These are phyloP conservation scores for Pseudocercospora macadamiae DNA, from an alignment of 2,329 filamentous ascomycete genomes.

Conservation along the genomic window DNA sequence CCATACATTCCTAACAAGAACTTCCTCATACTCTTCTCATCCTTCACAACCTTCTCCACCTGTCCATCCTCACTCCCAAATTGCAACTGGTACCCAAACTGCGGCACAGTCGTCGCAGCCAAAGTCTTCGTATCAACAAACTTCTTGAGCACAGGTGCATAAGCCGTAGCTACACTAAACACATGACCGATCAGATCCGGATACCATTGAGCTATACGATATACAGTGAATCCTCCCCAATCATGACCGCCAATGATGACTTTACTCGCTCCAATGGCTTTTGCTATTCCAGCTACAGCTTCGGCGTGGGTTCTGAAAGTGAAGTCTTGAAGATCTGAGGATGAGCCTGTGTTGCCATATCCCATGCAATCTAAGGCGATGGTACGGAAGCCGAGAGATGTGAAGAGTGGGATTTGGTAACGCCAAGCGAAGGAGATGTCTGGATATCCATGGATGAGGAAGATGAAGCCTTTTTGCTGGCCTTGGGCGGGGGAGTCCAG, in stretches of 20 bases:
- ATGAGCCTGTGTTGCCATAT: conserved; percentile 68
- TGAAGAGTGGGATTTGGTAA: conserved; percentile 78
- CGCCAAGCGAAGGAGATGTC: conserved; percentile 86
- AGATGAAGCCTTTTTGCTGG: conserved; percentile 54
- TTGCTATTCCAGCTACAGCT: conserved; percentile 74
- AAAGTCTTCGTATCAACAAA: conserved; percentile 64
- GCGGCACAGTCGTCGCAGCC: conserved; percentile 61
- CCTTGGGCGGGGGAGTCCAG: conserved; percentile 19
- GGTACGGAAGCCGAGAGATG: conserved; percentile 73
- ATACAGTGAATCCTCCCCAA: conserved; percentile 81
- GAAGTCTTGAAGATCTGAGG: conserved; percentile 59
- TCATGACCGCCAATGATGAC: conserved; percentile 91
- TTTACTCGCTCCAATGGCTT: conserved; percentile 55
- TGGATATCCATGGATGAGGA: conserved; percentile 76
- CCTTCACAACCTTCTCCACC: conserved; percentile 59
- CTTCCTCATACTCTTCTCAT: conserved; percentile 62
- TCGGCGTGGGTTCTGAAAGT: conserved; percentile 71
- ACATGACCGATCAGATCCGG: conserved; percentile 72
- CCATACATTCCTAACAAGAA: conserved; percentile 76
- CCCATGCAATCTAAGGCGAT: conserved; percentile 86
- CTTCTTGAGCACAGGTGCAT: conserved; percentile 54
- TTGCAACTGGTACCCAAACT: conserved; percentile 84
- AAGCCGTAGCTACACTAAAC: conserved; percentile 80
- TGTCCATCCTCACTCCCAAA: conserved; percentile 52
- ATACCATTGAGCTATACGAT: conserved; percentile 73